Conservation (phyloP, 345 rosid species). For the Viola odorata region DNA sequence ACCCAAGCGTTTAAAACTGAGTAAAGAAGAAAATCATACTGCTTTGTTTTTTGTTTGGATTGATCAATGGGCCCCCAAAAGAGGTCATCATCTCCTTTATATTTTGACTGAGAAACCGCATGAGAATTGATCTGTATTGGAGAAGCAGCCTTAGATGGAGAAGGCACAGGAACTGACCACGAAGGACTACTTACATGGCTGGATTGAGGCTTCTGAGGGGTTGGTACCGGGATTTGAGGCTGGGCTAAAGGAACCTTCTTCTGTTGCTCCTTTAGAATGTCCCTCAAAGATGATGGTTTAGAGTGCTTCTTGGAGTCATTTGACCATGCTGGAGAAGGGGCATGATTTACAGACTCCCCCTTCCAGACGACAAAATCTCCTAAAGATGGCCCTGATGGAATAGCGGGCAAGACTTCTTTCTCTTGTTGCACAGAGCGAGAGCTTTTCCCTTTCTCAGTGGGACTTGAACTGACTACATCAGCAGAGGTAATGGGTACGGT, state of each 20-base stretch:
- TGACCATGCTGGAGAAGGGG: slow-evolving; percentile 87
- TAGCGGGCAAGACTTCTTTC: slow-evolving; percentile 62
- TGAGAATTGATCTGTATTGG: slow-evolving; percentile 48
- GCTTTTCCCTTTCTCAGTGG: slow-evolving; percentile 68
- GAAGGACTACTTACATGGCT: slow-evolving; percentile 36
- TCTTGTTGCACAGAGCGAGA: slow-evolving; percentile 54
- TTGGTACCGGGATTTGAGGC: slow-evolving; percentile 41
- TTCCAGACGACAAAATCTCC: slow-evolving; percentile 97
- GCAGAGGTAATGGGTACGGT: slow-evolving; percentile 32
- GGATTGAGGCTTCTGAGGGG: slow-evolving; percentile 52
- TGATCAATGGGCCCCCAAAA: slow-evolving; percentile 95
- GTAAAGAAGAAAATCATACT: slow-evolving; percentile 38
- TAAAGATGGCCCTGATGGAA: slow-evolving; percentile 89
- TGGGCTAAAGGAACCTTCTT: slow-evolving; percentile 47
- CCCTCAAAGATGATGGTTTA: slow-evolving; percentile 76
- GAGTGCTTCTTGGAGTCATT: slow-evolving; percentile 51
- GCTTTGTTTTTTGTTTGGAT: slow-evolving; percentile 63
- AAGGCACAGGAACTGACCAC: slow-evolving; percentile 52
- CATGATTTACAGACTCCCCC: slow-evolving; percentile 49
- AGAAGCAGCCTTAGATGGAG: slow-evolving; percentile 58
- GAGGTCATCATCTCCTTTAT: slow-evolving; percentile 77
- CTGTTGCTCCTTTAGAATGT: slow-evolving; percentile 89
- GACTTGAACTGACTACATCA: slow-evolving; percentile 47
- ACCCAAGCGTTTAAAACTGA: neutral
- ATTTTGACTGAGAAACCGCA: slow-evolving; percentile 49